Base-by-base conservation (phyloP, 768 basidiomycete genomes). In the Dendrothele bispora region DNA sequence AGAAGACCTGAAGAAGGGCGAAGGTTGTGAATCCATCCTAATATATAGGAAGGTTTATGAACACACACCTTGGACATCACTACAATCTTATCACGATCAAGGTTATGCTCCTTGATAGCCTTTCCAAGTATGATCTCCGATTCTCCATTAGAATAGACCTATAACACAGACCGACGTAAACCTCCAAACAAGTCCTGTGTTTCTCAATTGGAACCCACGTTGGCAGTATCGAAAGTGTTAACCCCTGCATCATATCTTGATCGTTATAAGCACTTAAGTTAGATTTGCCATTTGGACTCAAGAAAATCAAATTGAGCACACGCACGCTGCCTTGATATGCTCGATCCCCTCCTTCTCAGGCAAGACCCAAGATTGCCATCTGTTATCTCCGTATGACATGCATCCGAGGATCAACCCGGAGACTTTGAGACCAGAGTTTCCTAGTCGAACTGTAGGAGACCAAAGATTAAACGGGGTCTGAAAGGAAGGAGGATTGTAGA, bases 51-150 rank as follows among this genome's bases (percentile, higher is more conserved):
- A n/a, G n/a, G n/a, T n/a, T 22, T 20, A 25, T 6, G 17, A 26
- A 38, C 4, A 22, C 46, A 54, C 46, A 80, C 80, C 68, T 91
- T 91, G 46, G 89, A 88, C 72, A 91, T 75, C 14, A 91, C 77
- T 14, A 91, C 88, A 37, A 90, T 80, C 53, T 84, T 79, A 12
- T 85, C 83, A 2, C 88, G 78, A n/a, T 86, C 86, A 11, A 88
- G 70, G 18, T 81, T 61, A 52, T 79, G 73, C 52, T 80, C 57
- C 57, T 84, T 86, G 67, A 91, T 82, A 3, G 81, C 86, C 54
- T 85, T 83, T 10, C 88, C 88, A 17, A 88, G 69, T 43, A 88
- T 73, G 37, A 77, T 57, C 59, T 91, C 89, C 0, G 82, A 84
- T 5, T 68, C 62, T 2, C 85, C 85, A 52, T 85, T 81, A 1